Conservation (phyloP, 352 stramenopile genomes). For the Pythium dissimile region DNA sequence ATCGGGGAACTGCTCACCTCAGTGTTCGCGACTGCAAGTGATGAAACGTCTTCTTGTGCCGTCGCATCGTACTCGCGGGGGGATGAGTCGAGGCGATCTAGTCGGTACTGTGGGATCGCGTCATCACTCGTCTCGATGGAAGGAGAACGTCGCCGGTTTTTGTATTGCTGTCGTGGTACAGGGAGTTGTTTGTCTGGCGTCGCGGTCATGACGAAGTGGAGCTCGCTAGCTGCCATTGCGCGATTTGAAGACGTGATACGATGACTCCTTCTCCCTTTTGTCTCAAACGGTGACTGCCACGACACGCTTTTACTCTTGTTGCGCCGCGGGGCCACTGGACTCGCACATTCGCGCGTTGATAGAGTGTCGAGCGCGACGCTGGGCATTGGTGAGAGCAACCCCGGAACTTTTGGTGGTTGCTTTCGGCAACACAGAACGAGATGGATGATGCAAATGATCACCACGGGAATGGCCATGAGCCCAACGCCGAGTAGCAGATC, state of each 20-base stretch:
- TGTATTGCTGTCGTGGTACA: too few species aligned
- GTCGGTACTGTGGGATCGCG: conserved; percentile 1
- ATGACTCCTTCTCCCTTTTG: conserved; percentile 8
- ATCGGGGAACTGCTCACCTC: neutral
- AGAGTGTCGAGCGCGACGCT: neutral
- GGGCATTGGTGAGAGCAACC: neutral
- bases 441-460: conserved; percentile 7
- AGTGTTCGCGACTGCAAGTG: neutral
- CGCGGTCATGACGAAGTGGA: conserved; percentile 20
- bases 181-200: conserved; percentile 15
- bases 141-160: neutral
- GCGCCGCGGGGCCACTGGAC: neutral
- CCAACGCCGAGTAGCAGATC: conserved; percentile 3
- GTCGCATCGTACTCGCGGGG: neutral
- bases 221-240: neutral
- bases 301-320: conserved; percentile 22
- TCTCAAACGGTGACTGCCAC: conserved; percentile 22
- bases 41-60: too few species aligned
- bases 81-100: conserved; percentile 17
- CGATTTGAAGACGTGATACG: neutral
- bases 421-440: neutral
- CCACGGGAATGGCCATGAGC: conserved; percentile 5
- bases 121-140: neutral
- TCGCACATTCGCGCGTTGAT: neutral
- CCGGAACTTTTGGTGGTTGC: neutral